Evolutionary conservation across 1,139 yeast species (phyloP), one percentile per base, ranked within the genome.

Genomic region (Geotrichum cucujoidarum): DNA sequence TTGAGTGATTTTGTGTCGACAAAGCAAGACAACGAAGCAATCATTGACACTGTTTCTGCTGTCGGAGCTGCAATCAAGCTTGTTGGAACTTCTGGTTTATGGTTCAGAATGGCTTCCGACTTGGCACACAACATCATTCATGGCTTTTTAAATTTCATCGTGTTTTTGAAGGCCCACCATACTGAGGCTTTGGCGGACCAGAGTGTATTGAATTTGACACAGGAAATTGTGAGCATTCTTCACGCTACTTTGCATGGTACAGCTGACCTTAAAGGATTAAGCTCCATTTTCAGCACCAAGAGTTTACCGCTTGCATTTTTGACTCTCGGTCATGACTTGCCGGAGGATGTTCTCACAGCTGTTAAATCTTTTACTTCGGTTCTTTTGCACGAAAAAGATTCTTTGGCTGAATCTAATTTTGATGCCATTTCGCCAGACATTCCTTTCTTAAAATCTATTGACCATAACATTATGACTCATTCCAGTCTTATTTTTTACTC

Each of bases 61-160:
- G 7, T 50, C 10, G 25, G 43, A 16, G 21, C 33, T 18, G 46
- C 50, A n/a, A 36, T 50, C 22, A 30, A 41, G 16, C 34, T 37
- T n/a, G 30, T 50, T 8, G 46, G 50, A 13, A 38, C 43, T 5
- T 48, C 51, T 16, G 44, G 46, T 22, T 32, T 50, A 18, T 50
- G 53, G 53, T 50, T 50, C 25, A 33, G 45, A 22, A 25, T 42
- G 5, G 40, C 48, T 6, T 38, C 43, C 13, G 53, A 50, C 35
- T 27, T 36, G 20, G 43, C 47, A 11, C 34, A 37, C 16, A 36
- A 24, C 17, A 38, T 47, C 10, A 16, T 47, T n/a, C 30, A 20
- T 21, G 40, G 43, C 16, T 38, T 24, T 11, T 38, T 47, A 7
- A 47, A 38, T 14, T 13, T 38, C 7, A 37, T 47, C 13, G 34